Base-by-base conservation (phyloP, 768 basidiomycete genomes). In the Tulasnella sp. region DNA sequence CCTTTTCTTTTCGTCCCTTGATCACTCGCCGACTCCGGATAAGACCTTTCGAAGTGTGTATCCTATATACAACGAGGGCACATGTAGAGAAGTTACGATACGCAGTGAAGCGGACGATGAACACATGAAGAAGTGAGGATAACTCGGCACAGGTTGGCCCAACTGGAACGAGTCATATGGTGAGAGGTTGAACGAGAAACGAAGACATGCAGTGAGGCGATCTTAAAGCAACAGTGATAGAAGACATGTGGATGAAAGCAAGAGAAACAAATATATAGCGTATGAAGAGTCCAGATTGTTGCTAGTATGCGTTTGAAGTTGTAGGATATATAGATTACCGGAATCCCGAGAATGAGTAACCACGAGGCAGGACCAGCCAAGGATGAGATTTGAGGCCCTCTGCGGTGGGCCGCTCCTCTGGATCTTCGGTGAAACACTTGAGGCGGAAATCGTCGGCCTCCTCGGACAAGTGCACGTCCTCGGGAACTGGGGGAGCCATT, bases 391-490 rank as follows among this genome's bases (percentile, higher is more conserved):
- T 79, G 60, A 95, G 79, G 67, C 90, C 88, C 34, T 81, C 75
- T 32, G 92, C 86, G 26, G 75, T 81, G 2, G 92, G 87, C 34
- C 93, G 84, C 64, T 88, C 81, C 55, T 86, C 82, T 8, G 92
- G 92, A 67, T 93, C 83, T 90, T 90, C 84, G 3, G 89, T 86
- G 68, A 98, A 92, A 72, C 96, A 97, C 67, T 82, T 83, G 53
- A 76, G 76, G 65, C 95, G 79, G 72, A 99, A 96, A 68, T 95
- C 87, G 63, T 86, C 79, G 9, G 87, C 94, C 51, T 84, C 76
- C 24, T 79, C 73, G 19, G 88, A 84, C 52, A 98, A 72, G 2
- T 78, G 73, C 51, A 97, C 81, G 58, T 89, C 87, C 17, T 84
- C 78, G 2, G 95, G 96, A 4, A 99, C 80, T 3, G 95, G 94